A percentile compares a stretch with the other conserved stretches of the same genome.
These are phyloP conservation scores for Clarireedia homoeocarpa DNA, from an alignment of 2,329 filamentous ascomycete genomes.

Conservation along the genomic window DNA sequence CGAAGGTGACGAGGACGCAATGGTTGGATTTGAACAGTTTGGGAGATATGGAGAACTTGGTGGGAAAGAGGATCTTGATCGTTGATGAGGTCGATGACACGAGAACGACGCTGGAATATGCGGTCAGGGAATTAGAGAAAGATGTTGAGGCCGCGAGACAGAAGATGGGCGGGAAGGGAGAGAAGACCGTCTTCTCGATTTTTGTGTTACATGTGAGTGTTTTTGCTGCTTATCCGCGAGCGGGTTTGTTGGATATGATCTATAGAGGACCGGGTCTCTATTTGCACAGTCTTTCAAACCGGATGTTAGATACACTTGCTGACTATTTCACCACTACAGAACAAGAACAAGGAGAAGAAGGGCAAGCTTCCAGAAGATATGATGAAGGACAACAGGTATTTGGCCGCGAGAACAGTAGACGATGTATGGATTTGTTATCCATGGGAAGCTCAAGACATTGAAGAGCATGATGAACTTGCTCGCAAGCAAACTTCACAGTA, in stretches of 20 bases:
- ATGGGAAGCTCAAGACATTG: constrained; percentile 93
- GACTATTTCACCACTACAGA: constrained; percentile 41
- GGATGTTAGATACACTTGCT: constrained; percentile 1
- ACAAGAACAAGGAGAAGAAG: constrained; percentile 98
- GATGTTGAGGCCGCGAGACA: constrained; percentile 78
- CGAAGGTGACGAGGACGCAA: constrained; percentile 94
- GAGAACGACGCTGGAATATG: constrained; percentile 87
- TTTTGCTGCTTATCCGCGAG: neutral
- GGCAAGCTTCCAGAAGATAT: constrained; percentile 73
- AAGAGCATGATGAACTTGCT: constrained; percentile 76
- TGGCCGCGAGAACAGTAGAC: constrained; percentile 78
- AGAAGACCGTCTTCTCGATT: constrained; percentile 85
- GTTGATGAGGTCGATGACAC: constrained; percentile 97
- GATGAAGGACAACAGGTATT: constrained; percentile 64
- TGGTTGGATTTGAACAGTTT: constrained; percentile 89
- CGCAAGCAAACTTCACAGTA: constrained; percentile 24
- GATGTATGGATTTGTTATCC: constrained; percentile 99
- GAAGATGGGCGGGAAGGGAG: constrained; percentile 59
- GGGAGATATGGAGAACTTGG: constrained; percentile 75
- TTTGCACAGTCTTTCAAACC: neutral
- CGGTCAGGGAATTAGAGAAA: constrained; percentile 87
- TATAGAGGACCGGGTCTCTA: neutral
- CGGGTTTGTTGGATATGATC: neutral
- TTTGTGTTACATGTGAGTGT: constrained; percentile 79
- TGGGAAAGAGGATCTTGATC: constrained; percentile 86